phyloP scores from a whole-genome alignment of 495 filamentous ascomycete genomes.

The Penicillium diatomitis region DNA sequence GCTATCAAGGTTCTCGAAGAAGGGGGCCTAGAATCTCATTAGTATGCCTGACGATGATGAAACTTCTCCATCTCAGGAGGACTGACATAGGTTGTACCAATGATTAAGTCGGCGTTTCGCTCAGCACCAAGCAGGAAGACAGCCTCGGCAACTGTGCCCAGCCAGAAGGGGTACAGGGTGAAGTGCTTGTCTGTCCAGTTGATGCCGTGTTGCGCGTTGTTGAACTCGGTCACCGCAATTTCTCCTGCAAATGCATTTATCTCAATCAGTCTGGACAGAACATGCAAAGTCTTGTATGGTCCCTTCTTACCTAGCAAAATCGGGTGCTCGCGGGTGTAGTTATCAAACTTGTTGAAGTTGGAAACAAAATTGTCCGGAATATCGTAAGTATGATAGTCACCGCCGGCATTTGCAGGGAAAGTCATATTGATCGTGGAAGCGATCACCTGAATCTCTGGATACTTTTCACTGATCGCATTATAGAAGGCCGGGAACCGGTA shows the following conservation, averaged over 20 bases:
- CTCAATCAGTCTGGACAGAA: not conserved
- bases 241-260: conserved; percentile 26
- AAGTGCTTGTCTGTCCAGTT: conserved; percentile 23
- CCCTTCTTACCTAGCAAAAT: conserved; percentile 39
- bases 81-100: conserved; percentile 32
- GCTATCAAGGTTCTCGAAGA: conserved; percentile 37
- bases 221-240: conserved; percentile 40
- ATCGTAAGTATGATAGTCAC: conserved; percentile 44
- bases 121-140: conserved; percentile 59
- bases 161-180: conserved; percentile 44
- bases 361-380: conserved; percentile 40
- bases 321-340: conserved; percentile 25
- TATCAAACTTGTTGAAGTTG: conserved; percentile 48
- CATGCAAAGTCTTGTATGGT: not conserved
- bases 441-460: conserved; percentile 41
- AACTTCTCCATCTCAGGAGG: not conserved
- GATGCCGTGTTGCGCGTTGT: conserved; percentile 17
- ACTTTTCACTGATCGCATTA: conserved; percentile 39
- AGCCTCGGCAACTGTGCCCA: conserved; percentile 48
- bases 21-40: conserved; percentile 29
- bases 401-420: conserved; percentile 27
- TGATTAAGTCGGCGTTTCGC: conserved; percentile 49
- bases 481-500: conserved; percentile 39
- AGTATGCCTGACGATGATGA: conserved; percentile 2
- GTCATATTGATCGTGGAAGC: conserved; percentile 34